phyloP scores from a whole-genome alignment of 805 yeast genomes.

The Huiozyma sinensis region DNA sequence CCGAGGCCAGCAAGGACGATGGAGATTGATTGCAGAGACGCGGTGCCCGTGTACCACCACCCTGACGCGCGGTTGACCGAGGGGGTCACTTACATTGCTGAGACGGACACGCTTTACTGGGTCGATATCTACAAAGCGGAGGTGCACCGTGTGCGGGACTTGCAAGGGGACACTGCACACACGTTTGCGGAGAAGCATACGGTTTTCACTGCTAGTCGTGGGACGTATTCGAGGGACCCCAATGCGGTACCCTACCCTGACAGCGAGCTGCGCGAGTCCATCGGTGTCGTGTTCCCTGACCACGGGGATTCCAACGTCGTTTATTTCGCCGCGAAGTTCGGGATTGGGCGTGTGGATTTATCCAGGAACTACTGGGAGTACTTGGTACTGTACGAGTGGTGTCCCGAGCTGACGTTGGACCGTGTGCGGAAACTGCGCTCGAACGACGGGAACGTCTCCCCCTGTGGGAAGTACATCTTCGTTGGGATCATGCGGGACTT shows the following conservation, averaged over 20 bases:
- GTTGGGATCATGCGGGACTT: slow-evolving; percentile 72
- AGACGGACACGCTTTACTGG: slow-evolving; percentile 40
- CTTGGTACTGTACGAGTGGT: slow-evolving; percentile 27
- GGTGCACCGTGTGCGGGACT: slow-evolving; percentile 26
- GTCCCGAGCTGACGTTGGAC: slow-evolving; percentile 24
- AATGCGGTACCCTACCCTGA: slow-evolving; percentile 24
- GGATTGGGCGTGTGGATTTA: slow-evolving; percentile 49
- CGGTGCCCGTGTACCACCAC: slow-evolving; percentile 14
- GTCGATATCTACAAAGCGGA: slow-evolving; percentile 31
- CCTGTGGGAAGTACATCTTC: slow-evolving; percentile 58
- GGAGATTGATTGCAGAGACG: no score
- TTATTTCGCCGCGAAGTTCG: slow-evolving; percentile 53
- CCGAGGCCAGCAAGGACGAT: no score
- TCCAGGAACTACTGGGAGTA: slow-evolving; percentile 29
- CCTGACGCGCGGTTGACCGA: slow-evolving; percentile 40
- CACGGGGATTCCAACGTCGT: slow-evolving; percentile 37
- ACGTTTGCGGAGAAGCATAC: slow-evolving; percentile 7
- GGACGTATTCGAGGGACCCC: neutral
- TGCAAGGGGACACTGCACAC: slow-evolving; percentile 16
- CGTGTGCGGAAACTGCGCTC: slow-evolving; percentile 38
- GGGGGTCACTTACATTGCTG: slow-evolving; percentile 53
- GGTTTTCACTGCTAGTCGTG: neutral
- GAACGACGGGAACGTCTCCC: slow-evolving; percentile 77
- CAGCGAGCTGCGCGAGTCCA: slow-evolving; percentile 27
- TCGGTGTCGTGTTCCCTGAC: slow-evolving; percentile 60